Base-by-base conservation (phyloP, 1,284 basidiomycete species). In the Cryptococcus sp. region DNA sequence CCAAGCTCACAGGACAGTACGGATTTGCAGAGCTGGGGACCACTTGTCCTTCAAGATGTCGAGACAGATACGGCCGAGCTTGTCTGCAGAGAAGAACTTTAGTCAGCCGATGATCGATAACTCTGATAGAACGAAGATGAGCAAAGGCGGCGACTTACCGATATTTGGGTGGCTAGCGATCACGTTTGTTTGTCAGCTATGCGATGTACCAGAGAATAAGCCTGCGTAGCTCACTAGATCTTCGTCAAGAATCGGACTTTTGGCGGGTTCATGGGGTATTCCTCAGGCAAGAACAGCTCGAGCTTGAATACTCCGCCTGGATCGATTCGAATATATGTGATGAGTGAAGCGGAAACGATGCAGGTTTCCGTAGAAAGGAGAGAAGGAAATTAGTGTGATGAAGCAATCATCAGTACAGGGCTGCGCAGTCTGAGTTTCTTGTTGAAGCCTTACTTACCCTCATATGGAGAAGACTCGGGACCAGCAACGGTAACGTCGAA, bases 41-140 rank as follows among this genome's bases (percentile, higher is more conserved):
- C 95, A 99, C 83, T 97, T 98, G 81, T 99, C 95, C 84, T 98
- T 98, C 72, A 98, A 82, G 71, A 99, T 99, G 78, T 99, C 96
- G 62, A 99, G 82, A 79, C 96, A 99, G 80, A 99, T 99, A 23
- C 95, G 86, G 27, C 95, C 95, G 45, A 99, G 89, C 80, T 98
- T 98, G 81, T 98, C 94, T 96, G 70, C 5, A 55, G 38, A 35
- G 8, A 47, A 19, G 23, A 43, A n/a, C 23, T 5, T 23, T 30
- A 5, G 35, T 27, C 35, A 35, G 30, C 17, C n/a, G 6, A 42
- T 16, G 17, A 52, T 20, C 13, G 57, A 66, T 60, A 20, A 15
- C 1, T 16, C 3, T 30, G 20, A 45, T 51, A 35, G 11, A 3
- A 16, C 23, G 46, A 35, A 38, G 43, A 52, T 42, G 8, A 5